These are phyloP conservation scores for Anthracocystis setariae DNA, from an alignment of 1,284 basidiomycete species.

Conservation along the genomic window DNA sequence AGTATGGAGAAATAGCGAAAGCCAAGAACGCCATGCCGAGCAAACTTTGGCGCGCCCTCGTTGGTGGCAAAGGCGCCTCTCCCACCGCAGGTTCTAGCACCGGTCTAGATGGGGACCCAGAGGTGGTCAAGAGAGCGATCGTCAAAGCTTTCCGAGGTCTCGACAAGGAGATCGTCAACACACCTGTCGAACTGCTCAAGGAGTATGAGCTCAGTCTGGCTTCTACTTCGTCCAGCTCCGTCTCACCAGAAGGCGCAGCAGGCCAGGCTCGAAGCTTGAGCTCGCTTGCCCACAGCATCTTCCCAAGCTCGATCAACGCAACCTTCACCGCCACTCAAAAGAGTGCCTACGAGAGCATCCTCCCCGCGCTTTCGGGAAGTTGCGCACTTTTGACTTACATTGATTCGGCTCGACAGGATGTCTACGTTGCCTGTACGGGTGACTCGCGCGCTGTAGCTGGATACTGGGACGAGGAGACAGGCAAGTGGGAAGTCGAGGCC, in stretches of 20 bases:
- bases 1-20: constrained; percentile 62
- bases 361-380: constrained; percentile 62
- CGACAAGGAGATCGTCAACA: constrained; percentile 80
- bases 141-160: constrained; percentile 81
- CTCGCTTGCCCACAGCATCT: constrained; percentile 63
- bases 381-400: constrained; percentile 66
- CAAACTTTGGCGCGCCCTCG: constrained; percentile 61
- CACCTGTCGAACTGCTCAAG: constrained; percentile 78
- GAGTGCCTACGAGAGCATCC: constrained; percentile 63
- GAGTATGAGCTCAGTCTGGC: constrained; percentile 67
- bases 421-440: constrained; percentile 80
- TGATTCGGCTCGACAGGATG: constrained; percentile 62
- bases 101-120: constrained; percentile 73
- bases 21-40: constrained; percentile 60
- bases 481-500: constrained; percentile 86
- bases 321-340: constrained; percentile 61
- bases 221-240: constrained; percentile 68
- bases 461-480: constrained; percentile 73
- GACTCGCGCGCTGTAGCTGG: constrained; percentile 96
- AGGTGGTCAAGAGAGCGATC: constrained; percentile 77
- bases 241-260: constrained; percentile 36
- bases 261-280: constrained; percentile 53
- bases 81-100: constrained; percentile 15
- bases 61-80: constrained; percentile 44
- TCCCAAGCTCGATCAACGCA: constrained; percentile 54